Conservation (phyloP, 768 basidiomycete genomes). For the Infundibulicybe gibba region DNA sequence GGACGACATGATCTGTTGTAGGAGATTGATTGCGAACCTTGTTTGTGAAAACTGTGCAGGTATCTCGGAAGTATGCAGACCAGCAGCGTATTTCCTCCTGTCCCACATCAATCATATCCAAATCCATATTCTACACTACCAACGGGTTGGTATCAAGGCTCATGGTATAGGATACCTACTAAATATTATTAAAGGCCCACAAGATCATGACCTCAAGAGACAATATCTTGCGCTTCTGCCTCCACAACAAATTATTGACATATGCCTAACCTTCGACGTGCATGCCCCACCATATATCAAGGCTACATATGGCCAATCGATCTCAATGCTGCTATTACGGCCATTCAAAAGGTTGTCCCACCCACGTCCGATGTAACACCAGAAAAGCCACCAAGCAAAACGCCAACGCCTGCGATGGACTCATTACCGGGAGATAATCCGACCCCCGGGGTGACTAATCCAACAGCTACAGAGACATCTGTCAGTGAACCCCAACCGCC, state of each 20-base stretch:
- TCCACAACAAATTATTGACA: conserved; percentile 72
- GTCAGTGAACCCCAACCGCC: conserved; percentile 17
- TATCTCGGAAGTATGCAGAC: conserved; percentile 60
- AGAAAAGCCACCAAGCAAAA: conserved; percentile 10
- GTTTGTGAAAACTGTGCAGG: conserved; percentile 72
- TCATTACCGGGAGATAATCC: conserved; percentile 13
- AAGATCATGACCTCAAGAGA: conserved; percentile 64
- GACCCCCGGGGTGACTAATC: conserved; percentile 9
- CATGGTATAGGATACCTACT: no score
- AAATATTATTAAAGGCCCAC: conserved; percentile 17
- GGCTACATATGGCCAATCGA: conserved; percentile 70
- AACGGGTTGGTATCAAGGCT: conserved; percentile 15
- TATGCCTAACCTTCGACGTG: conserved; percentile 69
- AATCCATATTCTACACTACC: conserved; percentile 29
- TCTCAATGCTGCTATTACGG: conserved; percentile 59
- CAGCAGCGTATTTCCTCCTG: conserved; percentile 32
- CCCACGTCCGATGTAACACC: conserved; percentile 12
- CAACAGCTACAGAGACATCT: conserved; percentile 11
- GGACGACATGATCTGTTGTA: not conserved
- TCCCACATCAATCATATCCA: conserved; percentile 31
- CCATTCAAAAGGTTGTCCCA: conserved; percentile 34
- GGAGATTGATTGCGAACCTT: conserved; percentile 47
- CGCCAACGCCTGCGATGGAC: conserved; percentile 10
- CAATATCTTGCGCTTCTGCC: conserved; percentile 68
- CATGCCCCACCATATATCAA: conserved; percentile 65